Base-by-base conservation (phyloP, 1,139 yeast species). In the Taphrina deformans region DNA sequence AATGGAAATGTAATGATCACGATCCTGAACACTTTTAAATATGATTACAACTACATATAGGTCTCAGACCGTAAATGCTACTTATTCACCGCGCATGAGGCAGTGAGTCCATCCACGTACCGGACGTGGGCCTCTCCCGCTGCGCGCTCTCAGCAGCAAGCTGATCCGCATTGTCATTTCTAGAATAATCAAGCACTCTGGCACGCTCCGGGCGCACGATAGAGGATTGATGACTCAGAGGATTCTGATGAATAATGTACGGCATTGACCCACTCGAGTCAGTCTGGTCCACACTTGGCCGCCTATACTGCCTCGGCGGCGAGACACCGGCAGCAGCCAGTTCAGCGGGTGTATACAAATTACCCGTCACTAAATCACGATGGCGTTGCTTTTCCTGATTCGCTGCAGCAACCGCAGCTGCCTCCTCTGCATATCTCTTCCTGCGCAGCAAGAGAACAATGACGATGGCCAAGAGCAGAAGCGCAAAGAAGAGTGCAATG, bases 401-500 rank as follows among this genome's bases (percentile, higher is more conserved):
- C 23, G 10, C 45, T 7, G 58, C 58, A 5, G 58, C 58, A 1
- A 23, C 55, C n/a, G 58, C 48, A 12, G 58, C 58, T 5, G 58
- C 46, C 9, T 38, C 48, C 40, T 53, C 58, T 9, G 58, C 58
- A 24, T 53, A 38, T 12, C 58, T 14, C 12, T 27, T 16, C 2
- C 58, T 31, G 5, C 58, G 46, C 21, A 38, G 31, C 12, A 53
- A 16, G 18, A 53, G 48, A 14, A 38, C 35, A 21, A 53, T 38
- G 23, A 53, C 58, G 48, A 38, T 27, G n/a, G 26, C 58, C 16
- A 53, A 33, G 23, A 53, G 16, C 4, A 53, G 23, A 3, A 53
- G 58, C 18, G 38, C 58, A 26, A 53, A 53, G 58, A 53, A 53
- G 46, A 53, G 62, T n/a, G 62, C 62, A 16, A 58, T 33, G 46